phyloP scores from a whole-genome alignment of 2,329 filamentous ascomycete genomes.

The Colletotrichum higginsianum region DNA sequence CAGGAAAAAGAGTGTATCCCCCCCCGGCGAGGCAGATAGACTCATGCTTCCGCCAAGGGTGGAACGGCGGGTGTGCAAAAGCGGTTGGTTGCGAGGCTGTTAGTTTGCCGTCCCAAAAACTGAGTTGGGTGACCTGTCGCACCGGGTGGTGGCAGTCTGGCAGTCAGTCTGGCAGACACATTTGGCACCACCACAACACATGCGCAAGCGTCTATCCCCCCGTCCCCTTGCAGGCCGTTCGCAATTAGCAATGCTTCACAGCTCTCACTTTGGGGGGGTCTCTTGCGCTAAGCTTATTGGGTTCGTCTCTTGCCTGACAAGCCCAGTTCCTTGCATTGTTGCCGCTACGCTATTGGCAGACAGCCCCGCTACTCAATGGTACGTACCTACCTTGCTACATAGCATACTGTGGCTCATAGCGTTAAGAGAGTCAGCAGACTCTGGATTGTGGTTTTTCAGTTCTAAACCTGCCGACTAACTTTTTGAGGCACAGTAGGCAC shows the following conservation, averaged over 20 bases:
- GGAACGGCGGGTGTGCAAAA: slow-evolving; percentile 5
- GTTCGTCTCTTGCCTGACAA: slow-evolving; percentile 29
- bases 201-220: slow-evolving; percentile 5
- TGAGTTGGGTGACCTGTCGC: slow-evolving; percentile 40
- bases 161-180: slow-evolving; percentile 30
- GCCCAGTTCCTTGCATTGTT: slow-evolving; percentile 22
- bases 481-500: too few species aligned
- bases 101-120: slow-evolving; percentile 40
- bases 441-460: slow-evolving; percentile 1
- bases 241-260: slow-evolving; percentile 34
- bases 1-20: background rate
- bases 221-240: slow-evolving; percentile 26
- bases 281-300: slow-evolving; percentile 36
- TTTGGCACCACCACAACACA: slow-evolving; percentile 35
- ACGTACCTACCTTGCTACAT: slow-evolving; percentile 12
- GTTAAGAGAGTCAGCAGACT: slow-evolving; percentile 12
- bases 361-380: background rate
- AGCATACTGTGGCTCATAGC: too few species aligned
- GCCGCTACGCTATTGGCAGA: slow-evolving; percentile 26
- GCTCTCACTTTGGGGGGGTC: slow-evolving; percentile 29
- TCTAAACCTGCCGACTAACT: background rate
- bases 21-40: background rate
- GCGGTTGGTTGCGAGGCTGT: background rate
- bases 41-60: slow-evolving; percentile 12
- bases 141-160: slow-evolving; percentile 19